These are phyloP conservation scores for Tetradesmus lagerheimii DNA, from an alignment of 139 green algal genomes.

Conservation along the genomic window DNA sequence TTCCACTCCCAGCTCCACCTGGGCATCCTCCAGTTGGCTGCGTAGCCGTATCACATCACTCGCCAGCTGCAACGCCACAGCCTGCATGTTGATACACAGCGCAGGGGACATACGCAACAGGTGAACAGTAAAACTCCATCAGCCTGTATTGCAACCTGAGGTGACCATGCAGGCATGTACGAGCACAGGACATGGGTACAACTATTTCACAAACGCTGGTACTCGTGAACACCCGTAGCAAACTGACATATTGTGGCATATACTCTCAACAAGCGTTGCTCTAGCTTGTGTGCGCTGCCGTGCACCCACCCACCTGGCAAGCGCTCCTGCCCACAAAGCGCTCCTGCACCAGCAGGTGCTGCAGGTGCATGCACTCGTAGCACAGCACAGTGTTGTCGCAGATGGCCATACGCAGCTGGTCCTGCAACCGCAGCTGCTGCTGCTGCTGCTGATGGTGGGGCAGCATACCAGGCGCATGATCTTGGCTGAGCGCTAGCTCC, in stretches of 20 bases:
- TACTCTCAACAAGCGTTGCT: too few relatives aligned
- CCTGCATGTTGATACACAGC: too few relatives aligned
- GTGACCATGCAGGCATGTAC: too few relatives aligned
- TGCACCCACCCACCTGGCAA: not conserved
- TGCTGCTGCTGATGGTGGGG: constrained; percentile 31
- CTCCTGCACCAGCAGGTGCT: constrained; percentile 33
- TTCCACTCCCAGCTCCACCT: not conserved
- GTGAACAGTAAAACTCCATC: too few relatives aligned
- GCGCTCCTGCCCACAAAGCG: not conserved
- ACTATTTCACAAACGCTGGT: too few relatives aligned
- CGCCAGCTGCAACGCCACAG: constrained; percentile 18
- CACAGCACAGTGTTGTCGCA: constrained; percentile 30
- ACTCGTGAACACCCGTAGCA: too few relatives aligned
- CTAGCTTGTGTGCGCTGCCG: too few relatives aligned
- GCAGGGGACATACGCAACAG: too few relatives aligned
- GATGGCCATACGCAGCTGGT: constrained; percentile 10
- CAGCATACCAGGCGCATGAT: not conserved
- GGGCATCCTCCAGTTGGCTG: constrained; percentile 15
- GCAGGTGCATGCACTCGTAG: constrained; percentile 40
- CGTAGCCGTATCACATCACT: not conserved
- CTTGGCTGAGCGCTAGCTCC: not conserved
- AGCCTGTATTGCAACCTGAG: too few relatives aligned
- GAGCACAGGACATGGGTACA: too few relatives aligned
- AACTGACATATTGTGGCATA: too few relatives aligned
- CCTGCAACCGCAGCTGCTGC: not conserved